Evolutionary conservation across 129 eudicot genomes (phyloP).

Genomic region (Flaveria trinervia): DNA sequence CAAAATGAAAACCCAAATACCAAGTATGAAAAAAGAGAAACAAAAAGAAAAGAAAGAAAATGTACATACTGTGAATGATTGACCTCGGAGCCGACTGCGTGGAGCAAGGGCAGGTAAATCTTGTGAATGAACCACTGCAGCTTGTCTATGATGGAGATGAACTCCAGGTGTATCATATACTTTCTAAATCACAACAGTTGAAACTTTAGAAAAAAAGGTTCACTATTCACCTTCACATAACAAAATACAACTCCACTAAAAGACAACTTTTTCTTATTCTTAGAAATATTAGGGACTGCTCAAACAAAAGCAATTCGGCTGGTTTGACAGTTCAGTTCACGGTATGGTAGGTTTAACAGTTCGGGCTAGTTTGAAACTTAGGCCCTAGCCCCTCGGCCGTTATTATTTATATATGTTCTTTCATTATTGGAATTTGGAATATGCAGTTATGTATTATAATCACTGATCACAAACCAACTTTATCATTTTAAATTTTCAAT

Average conservation of each 20-base stretch:
- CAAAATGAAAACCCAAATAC: background rate
- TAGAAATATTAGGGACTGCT: too few relatives aligned
- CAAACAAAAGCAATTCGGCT: too few relatives aligned
- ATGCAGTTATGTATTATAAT: background rate
- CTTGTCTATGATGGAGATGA: slow-evolving; percentile 98
- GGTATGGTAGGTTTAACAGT: too few relatives aligned
- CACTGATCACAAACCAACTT: too few relatives aligned
- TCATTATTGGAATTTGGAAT: too few relatives aligned
- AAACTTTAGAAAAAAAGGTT: background rate
- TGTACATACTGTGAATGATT: slow-evolving; percentile 61
- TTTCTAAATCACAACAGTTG: slow-evolving; percentile 54
- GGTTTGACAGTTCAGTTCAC: too few relatives aligned
- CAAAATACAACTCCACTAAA: background rate
- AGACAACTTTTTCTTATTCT: background rate
- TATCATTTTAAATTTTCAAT: too few relatives aligned
- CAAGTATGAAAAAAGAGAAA: background rate
- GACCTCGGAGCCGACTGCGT: slow-evolving; percentile 85
- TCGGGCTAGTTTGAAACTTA: too few relatives aligned
- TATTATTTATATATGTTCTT: too few relatives aligned
- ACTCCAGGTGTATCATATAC: slow-evolving; percentile 95
- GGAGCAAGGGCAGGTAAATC: slow-evolving; percentile 95
- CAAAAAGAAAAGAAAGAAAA: background rate
- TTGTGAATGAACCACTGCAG: slow-evolving; percentile 87
- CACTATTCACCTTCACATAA: slow-evolving; percentile 3
- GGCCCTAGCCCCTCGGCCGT: too few relatives aligned